Evolutionary conservation across 768 basidiomycete species (phyloP), one percentile per base, ranked within the genome.

Genomic region (Tremella mesenterica): DNA sequence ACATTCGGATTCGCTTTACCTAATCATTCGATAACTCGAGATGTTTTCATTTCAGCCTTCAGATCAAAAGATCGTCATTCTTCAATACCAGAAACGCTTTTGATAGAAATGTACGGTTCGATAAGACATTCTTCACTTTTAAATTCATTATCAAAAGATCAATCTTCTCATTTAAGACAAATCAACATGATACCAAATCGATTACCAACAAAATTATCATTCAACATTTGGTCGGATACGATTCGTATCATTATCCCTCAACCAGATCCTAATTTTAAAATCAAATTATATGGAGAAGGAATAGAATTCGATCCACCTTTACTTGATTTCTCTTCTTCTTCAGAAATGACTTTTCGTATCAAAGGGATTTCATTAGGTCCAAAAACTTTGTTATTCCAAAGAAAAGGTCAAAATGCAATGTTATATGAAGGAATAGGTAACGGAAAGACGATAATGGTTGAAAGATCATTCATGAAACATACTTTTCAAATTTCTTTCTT

Each of bases 401-500:
- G 90, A 44, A 80, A 83, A 41, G 91, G 95, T 1, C 77, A 81
- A 20, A 89, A 89, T 71, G 88, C 92, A 2, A 39, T 60, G 41
- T 78, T 81, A 51, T 97, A 96, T 70, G 76, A 83, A 1, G 85
- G 86, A 26, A 76, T 97, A 28, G 86, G 90, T 14, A 76, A 85
- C 50, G 88, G 84, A 69, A 84, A 81, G 61, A 77, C 83, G 4
- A 77, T 97, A 63, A 53, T 56, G 10, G 44, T 72, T 33, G 64
- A 66, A 41, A 50, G 70, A n/a, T 84, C 88, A 0, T 96, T 96
- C 76, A 96, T 96, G 25, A 82, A 84, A 54, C 86, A 96, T 69
- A 95, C 92, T 0, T 92, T 97, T 79, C 88, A 95, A 71, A 75
- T 96, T 29, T 84, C 89, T 1, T 96, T 97, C 75, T 83, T 66